Evolutionary conservation across 1,139 yeast genomes (phyloP), one percentile per base, ranked within the genome.

Genomic region (Zygosaccharomyces sapae): DNA sequence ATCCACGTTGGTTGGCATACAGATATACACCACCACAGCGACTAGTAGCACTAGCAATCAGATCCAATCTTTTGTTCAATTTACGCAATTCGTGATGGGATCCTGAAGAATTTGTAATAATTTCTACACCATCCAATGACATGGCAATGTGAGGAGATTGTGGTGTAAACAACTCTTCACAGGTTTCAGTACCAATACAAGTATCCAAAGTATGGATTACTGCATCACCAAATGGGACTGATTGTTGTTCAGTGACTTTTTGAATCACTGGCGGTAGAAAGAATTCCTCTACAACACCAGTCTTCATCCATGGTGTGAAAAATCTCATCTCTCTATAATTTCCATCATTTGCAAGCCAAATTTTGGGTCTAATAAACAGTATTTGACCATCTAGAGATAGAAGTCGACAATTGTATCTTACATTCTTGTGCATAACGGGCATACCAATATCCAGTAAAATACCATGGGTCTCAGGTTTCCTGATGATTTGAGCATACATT

Each of bases 81-180:
- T 92, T 92, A 52, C 98, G 77, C 55, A 94, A 75, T 69, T 92
- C 97, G 65, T 92, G 98, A 63, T 92, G 99, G 8, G 96, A 86
- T 2, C 98, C 99, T 20, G 95, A 83, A 1, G 97, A 89, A 66
- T 92, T 92, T 42, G 97, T 89, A 61, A 92, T 78, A 59, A 92
- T 89, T 67, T 92, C 99, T 12, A 90, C 96, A 42, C 99, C 99
- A 66, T 89, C 97, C 35, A 92, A 72, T 0, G 96, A 80, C 87
- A 92, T 82, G 29, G 81, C 80, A 50, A 92, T 86, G 65, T 92
- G 97, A 2, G 99, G 98, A 7, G 96, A 83, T 56, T 88, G 84
- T 0, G 98, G 98, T 0, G 99, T 92, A 68, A 92, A 92, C 50
- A 92, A 73, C 68, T 92, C 99, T 65, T 92, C 99, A 67, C 99